phyloP scores from a whole-genome alignment of 805 yeast genomes.

The Blastobotrys parvus region DNA sequence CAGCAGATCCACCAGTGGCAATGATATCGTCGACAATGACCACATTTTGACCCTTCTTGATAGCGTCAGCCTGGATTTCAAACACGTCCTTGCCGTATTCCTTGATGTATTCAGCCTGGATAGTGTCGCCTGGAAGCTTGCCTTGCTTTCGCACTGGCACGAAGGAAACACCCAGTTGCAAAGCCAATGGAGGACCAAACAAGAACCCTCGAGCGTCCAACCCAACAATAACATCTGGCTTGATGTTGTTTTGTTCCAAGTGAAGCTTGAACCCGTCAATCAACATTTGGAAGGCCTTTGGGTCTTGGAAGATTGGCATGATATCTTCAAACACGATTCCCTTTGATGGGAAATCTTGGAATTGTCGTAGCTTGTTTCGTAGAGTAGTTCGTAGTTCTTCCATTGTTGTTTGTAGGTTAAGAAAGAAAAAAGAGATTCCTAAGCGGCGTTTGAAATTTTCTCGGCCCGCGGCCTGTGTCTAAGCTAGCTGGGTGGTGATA shows the following conservation, averaged over 20 bases:
- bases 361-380: conserved; percentile 41
- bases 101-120: conserved; percentile 66
- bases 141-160: conserved; percentile 95
- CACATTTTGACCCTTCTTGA: conserved; percentile 73
- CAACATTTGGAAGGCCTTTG: conserved; percentile 71
- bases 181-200: conserved; percentile 92
- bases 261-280: conserved; percentile 74
- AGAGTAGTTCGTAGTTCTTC: conserved; percentile 17
- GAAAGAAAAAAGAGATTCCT: too few species aligned
- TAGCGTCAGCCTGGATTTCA: conserved; percentile 77
- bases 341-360: conserved; percentile 88
- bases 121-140: conserved; percentile 82
- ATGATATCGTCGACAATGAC: conserved; percentile 91
- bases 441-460: too few species aligned
- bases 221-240: conserved; percentile 86
- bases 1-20: conserved; percentile 97
- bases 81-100: conserved; percentile 89
- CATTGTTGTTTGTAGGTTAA: too few species aligned
- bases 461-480: too few species aligned
- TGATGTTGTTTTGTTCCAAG: conserved; percentile 45
- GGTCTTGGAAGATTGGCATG: conserved; percentile 83
- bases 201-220: conserved; percentile 95
- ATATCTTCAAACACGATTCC: conserved; percentile 95
- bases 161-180: conserved; percentile 81
- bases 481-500: too few species aligned